phyloP scores from a whole-genome alignment of 192 early-diverging fungal species.

The Podila verticillata region DNA sequence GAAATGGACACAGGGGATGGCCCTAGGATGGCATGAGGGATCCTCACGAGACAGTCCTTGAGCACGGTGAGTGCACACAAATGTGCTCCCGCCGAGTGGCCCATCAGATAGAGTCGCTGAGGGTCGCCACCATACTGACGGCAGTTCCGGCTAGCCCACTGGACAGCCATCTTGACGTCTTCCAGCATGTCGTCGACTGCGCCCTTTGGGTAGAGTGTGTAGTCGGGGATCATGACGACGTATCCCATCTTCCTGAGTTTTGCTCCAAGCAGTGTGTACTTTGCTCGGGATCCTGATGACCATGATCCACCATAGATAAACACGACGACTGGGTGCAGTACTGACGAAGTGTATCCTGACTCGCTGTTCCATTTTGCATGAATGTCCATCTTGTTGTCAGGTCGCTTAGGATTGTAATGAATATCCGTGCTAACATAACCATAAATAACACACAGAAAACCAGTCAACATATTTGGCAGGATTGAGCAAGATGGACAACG shows the following conservation, averaged over 20 bases:
- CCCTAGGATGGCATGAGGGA: no score
- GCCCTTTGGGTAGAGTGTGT: constrained; percentile 59
- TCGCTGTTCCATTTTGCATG: constrained; percentile 19
- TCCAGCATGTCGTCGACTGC: constrained; percentile 12
- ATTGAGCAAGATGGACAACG: no score
- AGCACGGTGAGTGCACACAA: constrained; percentile 36
- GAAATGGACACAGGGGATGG: neutral
- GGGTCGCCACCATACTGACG: constrained; percentile 40
- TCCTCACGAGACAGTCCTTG: constrained; percentile 21
- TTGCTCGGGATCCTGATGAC: constrained; percentile 51
- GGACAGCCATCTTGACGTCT: constrained; percentile 53
- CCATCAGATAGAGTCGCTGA: constrained; percentile 47
- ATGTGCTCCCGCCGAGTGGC: constrained; percentile 41
- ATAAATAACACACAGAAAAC: neutral
- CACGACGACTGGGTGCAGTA: constrained; percentile 50
- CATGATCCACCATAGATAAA: constrained; percentile 64
- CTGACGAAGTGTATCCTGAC: neutral
- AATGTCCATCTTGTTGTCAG: constrained; percentile 18
- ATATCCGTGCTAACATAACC: constrained; percentile 2
- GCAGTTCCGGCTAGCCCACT: constrained; percentile 51
- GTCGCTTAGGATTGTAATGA: constrained; percentile 10
- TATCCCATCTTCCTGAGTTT: constrained; percentile 59
- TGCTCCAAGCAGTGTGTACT: constrained; percentile 55
- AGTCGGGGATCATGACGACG: constrained; percentile 60
- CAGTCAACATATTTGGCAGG: neutral